Evolutionary conservation across 2,329 filamentous ascomycete species (phyloP), one percentile per base, ranked within the genome.

Genomic region (Phialophora macrospora): DNA sequence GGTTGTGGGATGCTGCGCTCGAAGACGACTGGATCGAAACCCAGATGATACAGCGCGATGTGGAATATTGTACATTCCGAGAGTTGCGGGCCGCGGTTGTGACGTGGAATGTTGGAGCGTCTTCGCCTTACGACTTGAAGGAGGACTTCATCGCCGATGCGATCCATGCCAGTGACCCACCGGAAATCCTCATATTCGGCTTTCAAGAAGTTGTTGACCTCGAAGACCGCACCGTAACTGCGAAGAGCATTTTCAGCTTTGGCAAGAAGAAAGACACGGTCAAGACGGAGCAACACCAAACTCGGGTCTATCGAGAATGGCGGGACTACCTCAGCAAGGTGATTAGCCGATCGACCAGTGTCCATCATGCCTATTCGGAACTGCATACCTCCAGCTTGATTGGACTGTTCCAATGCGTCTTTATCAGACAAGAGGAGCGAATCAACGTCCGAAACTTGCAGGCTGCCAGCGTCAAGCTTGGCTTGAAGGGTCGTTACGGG

Each of bases 171-270:
- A 88, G 90, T 68, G 85, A 89, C 46, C 88, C 90, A 7, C 92
- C 95, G 0, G 95, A 98, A 72, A 93, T 99, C 57, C 80, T 98
- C 2, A 87, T 98, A 0, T 99, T 99, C 81, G 94, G 93, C 1
- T 99, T 99, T 77, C 95, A 99, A 77, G 95, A 99, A 78, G 84
- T 99, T n/a, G 95, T 99, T 3, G 95, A 99, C 74, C 83, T 99
- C 7, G 95, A 99, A 77, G 92, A 99, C 79, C 98, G 98, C 80
- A 96, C 93, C 71, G 90, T 96, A 58, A 98, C 94, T 24, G 95
- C 95, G n/a, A 97, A 95, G 79, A 92, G 91, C 62, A 88, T 98
- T 72, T 89, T 98, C 75, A 95, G 88, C 73, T 85, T 85, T 66
- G 83, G 82, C 72, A 86, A 93, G 74, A 96, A 97, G 75, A 91